These are phyloP conservation scores for Aegle marmelos DNA, from an alignment of 345 rosid species.

Conservation along the genomic window DNA sequence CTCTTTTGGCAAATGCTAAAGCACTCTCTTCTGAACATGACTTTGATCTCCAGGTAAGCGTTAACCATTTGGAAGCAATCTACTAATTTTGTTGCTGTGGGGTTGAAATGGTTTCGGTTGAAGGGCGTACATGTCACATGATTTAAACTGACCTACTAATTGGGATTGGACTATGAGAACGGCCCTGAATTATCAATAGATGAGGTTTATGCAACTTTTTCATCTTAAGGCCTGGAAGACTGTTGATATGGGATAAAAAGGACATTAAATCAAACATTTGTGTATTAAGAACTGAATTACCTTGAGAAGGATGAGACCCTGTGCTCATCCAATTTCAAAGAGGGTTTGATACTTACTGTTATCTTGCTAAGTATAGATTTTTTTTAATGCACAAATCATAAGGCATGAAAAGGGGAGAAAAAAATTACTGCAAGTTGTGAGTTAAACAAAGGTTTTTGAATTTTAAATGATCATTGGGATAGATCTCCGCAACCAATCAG, in stretches of 20 bases:
- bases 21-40: conserved; percentile 51
- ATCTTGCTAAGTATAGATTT: background rate
- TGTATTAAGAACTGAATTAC: background rate
- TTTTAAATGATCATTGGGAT: background rate
- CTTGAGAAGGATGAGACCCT: background rate
- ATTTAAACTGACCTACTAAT: background rate
- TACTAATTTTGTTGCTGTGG: background rate
- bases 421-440: background rate
- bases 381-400: background rate
- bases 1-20: conserved; percentile 50
- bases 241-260: background rate
- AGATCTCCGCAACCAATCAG: background rate
- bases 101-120: background rate
- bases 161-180: background rate
- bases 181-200: background rate
- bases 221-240: background rate
- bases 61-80: background rate
- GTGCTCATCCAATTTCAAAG: background rate
- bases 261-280: background rate
- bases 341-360: background rate
- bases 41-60: conserved; percentile 78
- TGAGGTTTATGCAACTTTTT: background rate
- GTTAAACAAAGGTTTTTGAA: background rate
- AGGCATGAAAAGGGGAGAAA: background rate
- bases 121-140: background rate